These are phyloP conservation scores for Scheffersomyces stambukii DNA, from an alignment of 1,139 yeast genomes.

Conservation along the genomic window DNA sequence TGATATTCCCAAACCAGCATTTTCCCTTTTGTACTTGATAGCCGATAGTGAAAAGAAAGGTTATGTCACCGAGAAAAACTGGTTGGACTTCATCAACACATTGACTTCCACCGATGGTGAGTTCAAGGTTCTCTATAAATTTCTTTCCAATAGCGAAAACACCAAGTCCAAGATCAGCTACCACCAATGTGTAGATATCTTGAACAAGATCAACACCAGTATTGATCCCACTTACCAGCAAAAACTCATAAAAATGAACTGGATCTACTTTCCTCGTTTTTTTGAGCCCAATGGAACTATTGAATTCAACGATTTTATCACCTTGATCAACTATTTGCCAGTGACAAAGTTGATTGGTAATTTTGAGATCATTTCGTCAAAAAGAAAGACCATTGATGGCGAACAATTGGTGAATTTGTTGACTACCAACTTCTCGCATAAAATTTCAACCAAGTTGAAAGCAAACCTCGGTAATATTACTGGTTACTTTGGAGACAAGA, in stretches of 20 bases:
- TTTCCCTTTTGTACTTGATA: conserved; percentile 54
- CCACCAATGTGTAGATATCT: conserved; percentile 36
- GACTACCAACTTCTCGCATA: conserved; percentile 38
- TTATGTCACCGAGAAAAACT: conserved; percentile 54
- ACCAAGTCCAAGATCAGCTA: conserved; percentile 24
- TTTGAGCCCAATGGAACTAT: conserved; percentile 40
- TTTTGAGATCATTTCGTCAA: conserved; percentile 38
- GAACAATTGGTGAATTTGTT: conserved; percentile 34
- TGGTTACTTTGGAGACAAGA: conserved; percentile 31
- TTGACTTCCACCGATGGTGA: conserved; percentile 56
- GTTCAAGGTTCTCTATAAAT: conserved; percentile 51
- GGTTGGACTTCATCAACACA: conserved; percentile 53
- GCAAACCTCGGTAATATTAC: conserved; percentile 31
- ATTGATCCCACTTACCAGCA: conserved; percentile 43
- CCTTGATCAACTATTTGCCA: conserved; percentile 42
- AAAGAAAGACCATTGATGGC: conserved; percentile 27
- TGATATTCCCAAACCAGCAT: conserved; percentile 38
- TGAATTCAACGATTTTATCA: conserved; percentile 37
- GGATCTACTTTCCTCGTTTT: conserved; percentile 41
- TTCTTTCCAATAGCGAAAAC: conserved; percentile 29
- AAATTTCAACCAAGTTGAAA: conserved; percentile 37
- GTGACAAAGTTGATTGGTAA: conserved; percentile 45
- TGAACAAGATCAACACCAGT: conserved; percentile 36
- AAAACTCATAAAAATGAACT: conserved; percentile 39
- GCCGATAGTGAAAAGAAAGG: conserved; percentile 66